Evolutionary conservation across 2,329 filamentous ascomycete genomes (phyloP).

Genomic region (Nemania sp.): DNA sequence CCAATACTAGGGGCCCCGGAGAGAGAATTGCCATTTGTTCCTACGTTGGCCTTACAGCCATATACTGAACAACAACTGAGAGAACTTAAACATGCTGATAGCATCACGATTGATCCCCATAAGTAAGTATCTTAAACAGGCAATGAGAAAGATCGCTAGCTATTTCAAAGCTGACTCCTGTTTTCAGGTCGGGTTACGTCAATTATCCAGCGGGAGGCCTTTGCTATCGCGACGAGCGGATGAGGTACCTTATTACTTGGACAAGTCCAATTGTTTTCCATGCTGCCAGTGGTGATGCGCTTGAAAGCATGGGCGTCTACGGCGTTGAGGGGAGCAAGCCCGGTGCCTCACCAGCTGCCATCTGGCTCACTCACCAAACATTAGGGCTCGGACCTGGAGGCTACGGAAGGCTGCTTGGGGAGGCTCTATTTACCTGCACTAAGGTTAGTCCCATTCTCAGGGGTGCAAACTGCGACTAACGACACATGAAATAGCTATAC

Average conservation of each 20-base stretch:
- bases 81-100: no score
- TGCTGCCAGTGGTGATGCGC: slow-evolving; percentile 45
- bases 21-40: no score
- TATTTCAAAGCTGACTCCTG: no score
- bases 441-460: no score
- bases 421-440: slow-evolving; percentile 50
- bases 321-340: slow-evolving; percentile 53
- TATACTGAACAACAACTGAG: no score
- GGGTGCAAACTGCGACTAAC: no score
- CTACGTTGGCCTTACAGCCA: neutral
- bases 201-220: slow-evolving; percentile 50
- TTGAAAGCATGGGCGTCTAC: slow-evolving; percentile 46
- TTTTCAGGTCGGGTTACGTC: slow-evolving; percentile 51
- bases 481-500: no score
- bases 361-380: slow-evolving; percentile 49
- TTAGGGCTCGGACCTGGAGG: slow-evolving; percentile 47
- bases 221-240: slow-evolving; percentile 49
- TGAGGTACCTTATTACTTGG: slow-evolving; percentile 50
- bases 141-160: no score
- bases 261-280: slow-evolving; percentile 45
- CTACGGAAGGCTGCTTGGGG: slow-evolving; percentile 47
- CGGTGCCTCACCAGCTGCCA: slow-evolving; percentile 49
- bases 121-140: no score
- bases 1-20: slow-evolving; percentile 36
- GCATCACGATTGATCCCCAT: slow-evolving; percentile 52